Base-by-base conservation (phyloP, 768 basidiomycete genomes). In the Daedaleopsis sinensis region DNA sequence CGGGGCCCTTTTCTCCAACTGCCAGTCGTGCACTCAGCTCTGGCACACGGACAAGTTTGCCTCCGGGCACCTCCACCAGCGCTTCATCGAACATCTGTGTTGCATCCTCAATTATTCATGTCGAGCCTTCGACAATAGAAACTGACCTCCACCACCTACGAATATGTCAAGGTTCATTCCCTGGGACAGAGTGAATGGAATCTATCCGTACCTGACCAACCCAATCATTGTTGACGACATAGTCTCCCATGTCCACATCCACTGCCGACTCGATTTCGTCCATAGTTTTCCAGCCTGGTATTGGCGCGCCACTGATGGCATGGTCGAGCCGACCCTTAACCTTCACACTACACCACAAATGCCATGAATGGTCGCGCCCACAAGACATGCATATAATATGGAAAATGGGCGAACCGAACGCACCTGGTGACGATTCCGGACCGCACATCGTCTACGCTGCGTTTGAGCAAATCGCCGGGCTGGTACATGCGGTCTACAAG, bases 141-240 rank as follows among this genome's bases (percentile, higher is more conserved):
- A 61, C 57, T 43, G 39, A 93, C 91, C 84, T 94, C 92, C 57
- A 93, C 84, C 46, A 94, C 82, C 88, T 91, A 44, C 52, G 52
- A 50, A 61, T 48, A 19, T 61, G 48, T 3, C 19, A 12, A 10
- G 35, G 32, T 36, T 56, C 64, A 48, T 68, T 59, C 49, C 57
- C 47, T 3, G 5, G 9, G 59, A 51, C 61, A 49, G 8, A 5
- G 13, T 8, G 5, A 43, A 46, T 55, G 24, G 23, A 15, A 35
- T 55, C 2, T 15, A 59, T 23, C 59, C 55, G 71, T 72, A 91
- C 92, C 81, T 94, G 92, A 55, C 94, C 94, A 68, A 96, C 78
- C 94, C 95, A 97, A 71, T 93, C 85, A 65, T 90, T 84, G 68
- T 86, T 85, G 18, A 87, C 78, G 51, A 96, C 91, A 77, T 88